Base-by-base conservation (phyloP, 2,329 filamentous ascomycete genomes). In the Colletotrichum simmondsii region DNA sequence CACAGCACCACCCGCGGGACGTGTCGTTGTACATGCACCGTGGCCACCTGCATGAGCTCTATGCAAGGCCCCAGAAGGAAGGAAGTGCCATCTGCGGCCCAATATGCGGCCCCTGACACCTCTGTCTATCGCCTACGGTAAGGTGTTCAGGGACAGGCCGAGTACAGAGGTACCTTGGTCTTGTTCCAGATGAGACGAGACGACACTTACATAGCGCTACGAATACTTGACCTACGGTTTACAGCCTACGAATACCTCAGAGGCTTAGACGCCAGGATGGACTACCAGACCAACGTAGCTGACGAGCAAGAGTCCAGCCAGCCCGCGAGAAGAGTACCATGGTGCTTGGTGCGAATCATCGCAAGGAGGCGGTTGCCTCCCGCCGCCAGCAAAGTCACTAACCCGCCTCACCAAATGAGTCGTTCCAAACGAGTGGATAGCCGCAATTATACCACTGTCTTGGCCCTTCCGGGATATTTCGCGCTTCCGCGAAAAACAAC, bases 51-150 rank as follows among this genome's bases (percentile, higher is more conserved):
- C 70, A 72, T 52, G 65, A 69, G 70, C 59, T 69, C 53, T 72
- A 72, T 72, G 70, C 65, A 72, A 72, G 70, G 70, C 65, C 70
- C 70, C 60, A 65, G 65, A 69, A 62, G 46, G 54, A 69, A 72
- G 42, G 69, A 59, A 63, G 60, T 69, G 70, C 70, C 65, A 72
- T 65, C 59, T 69, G 70, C 70, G 65, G 65, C 70, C 70, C 66
- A 72, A 72, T 32, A 46, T 68, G 70, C 70, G 65, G 70, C 70
- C 70, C 69, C 70, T 59, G 53, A 69, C 59, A 60, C 65, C 70
- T 69, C 53, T 59, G 62, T 42, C 16, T 32, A 35, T 24, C 54
- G 53, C 53, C 28, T 26, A 58, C 65, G 16, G 22, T 42, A 22
- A 52, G n/a, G 60, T 62, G 12, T 42, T 54, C 32, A 57, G 37